Conservation (phyloP, 2,329 filamentous ascomycete genomes). For the Colletotrichum horii region DNA sequence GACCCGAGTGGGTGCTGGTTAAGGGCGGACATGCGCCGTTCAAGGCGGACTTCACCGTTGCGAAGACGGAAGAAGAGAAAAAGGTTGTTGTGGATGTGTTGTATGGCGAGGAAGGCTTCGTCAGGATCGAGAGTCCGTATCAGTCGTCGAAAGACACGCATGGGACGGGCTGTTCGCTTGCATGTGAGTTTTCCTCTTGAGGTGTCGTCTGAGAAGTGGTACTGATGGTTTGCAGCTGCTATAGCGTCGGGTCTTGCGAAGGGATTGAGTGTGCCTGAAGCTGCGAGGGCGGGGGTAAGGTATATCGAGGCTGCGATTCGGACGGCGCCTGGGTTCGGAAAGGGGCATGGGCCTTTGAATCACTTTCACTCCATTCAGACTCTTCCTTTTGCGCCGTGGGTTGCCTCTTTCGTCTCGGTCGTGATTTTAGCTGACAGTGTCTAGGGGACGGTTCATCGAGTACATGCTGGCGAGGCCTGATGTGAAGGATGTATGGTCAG, state of each 20-base stretch:
- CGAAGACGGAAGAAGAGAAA: conserved; percentile 62
- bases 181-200: conserved; percentile 62
- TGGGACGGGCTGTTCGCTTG: conserved; percentile 92
- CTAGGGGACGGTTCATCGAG: conserved; percentile 75
- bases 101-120: conserved; percentile 60
- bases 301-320: conserved; percentile 77
- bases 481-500: conserved; percentile 75
- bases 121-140: conserved; percentile 73
- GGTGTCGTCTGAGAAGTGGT: too few relatives aligned
- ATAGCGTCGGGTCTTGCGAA: conserved; percentile 76
- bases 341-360: conserved; percentile 75
- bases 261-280: conserved; percentile 58
- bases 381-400: conserved; percentile 67
- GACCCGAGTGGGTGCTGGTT: conserved; percentile 80
- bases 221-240: conserved; percentile 58
- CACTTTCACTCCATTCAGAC: conserved; percentile 77
- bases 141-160: conserved; percentile 82
- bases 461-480: conserved; percentile 80
- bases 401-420: not conserved
- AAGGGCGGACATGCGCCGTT: conserved; percentile 94
- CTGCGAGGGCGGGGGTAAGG: conserved; percentile 71
- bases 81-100: conserved; percentile 79
- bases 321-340: conserved; percentile 65
- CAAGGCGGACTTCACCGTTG: conserved; percentile 63
- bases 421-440: not conserved